These are phyloP conservation scores for Oenanthe sinensis DNA, from an alignment of 129 eudicot species.

Conservation along the genomic window DNA sequence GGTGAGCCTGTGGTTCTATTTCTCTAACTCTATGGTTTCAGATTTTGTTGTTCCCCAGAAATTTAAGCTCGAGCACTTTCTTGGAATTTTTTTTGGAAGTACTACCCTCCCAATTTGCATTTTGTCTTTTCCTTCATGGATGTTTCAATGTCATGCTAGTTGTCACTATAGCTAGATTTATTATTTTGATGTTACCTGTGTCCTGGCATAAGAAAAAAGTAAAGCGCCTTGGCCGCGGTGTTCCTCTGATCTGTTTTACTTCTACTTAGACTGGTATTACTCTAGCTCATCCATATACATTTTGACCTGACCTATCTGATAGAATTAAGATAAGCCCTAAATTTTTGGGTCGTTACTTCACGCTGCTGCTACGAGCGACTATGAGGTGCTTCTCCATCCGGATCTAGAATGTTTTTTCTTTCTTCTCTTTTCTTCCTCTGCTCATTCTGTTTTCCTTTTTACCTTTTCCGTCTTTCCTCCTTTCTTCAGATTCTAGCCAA, in stretches of 20 bases:
- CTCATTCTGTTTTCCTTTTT: no score
- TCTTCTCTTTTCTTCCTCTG: no score
- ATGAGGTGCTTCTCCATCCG: no score
- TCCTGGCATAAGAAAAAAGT: neutral
- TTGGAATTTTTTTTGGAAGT: neutral
- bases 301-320: neutral
- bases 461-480: no score
- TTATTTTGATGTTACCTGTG: neutral
- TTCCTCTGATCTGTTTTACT: neutral
- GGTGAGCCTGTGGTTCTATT: conserved; percentile 38
- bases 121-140: neutral
- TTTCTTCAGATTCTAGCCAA: no score
- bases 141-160: neutral
- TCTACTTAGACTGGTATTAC: neutral
- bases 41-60: neutral
- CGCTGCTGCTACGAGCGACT: no score
- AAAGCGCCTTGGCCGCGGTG: neutral
- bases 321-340: neutral
- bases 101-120: neutral
- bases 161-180: no score
- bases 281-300: neutral
- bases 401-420: no score
- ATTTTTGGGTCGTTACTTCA: no score
- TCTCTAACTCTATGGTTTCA: neutral
- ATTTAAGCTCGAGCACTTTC: neutral